Evolutionary conservation across 1,139 yeast species (phyloP).

Genomic region (Geotrichum candidum): DNA sequence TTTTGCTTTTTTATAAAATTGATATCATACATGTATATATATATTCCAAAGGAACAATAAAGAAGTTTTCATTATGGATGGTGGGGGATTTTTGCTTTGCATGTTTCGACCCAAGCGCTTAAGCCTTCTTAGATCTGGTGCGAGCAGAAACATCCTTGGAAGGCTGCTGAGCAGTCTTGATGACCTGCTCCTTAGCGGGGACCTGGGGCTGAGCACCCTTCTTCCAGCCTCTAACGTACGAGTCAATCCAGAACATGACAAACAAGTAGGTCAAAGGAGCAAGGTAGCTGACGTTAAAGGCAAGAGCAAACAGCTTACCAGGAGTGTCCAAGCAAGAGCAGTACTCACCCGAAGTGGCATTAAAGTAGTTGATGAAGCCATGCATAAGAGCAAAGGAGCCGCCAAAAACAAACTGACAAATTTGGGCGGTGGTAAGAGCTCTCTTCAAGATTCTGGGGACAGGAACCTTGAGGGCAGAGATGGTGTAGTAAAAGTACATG

Average conservation of each 20-base stretch:
- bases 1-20: not conserved
- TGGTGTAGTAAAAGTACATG: conserved; percentile 68
- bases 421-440: conserved; percentile 61
- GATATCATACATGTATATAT: not conserved
- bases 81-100: too few relatives aligned
- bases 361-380: conserved; percentile 55
- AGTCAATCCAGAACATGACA: conserved; percentile 63
- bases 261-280: conserved; percentile 67
- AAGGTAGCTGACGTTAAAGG: conserved; percentile 59
- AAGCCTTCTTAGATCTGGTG: conserved; percentile 7
- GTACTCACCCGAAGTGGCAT: conserved; percentile 42
- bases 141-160: not conserved
- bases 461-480: conserved; percentile 54
- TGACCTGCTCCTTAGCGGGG: not conserved
- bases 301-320: conserved; percentile 58
- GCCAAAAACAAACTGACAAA: conserved; percentile 63
- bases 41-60: not conserved
- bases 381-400: conserved; percentile 63
- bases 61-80: too few relatives aligned
- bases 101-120: too few relatives aligned
- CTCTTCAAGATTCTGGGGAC: conserved; percentile 58
- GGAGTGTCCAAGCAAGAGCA: conserved; percentile 53
- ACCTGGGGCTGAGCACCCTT: not conserved
- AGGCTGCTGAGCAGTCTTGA: not conserved
- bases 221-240: conserved; percentile 38